Conservation (phyloP, 2,329 filamentous ascomycete genomes). For the Apiospora aurea region DNA sequence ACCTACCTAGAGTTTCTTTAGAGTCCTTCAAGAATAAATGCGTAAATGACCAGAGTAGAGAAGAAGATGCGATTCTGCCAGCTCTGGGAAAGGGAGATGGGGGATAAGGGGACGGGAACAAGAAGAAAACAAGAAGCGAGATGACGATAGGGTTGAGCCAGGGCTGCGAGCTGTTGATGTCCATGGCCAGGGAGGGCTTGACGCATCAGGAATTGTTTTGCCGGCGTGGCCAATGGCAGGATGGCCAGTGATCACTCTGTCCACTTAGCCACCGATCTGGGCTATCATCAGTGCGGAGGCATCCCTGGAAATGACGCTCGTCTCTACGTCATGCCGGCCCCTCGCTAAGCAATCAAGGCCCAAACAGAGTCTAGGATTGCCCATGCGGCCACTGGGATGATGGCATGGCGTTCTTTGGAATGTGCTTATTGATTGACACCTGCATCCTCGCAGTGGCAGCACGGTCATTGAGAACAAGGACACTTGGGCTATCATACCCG, state of each 20-base stretch:
- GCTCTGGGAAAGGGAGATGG: neutral
- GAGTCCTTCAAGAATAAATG: neutral
- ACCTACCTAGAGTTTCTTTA: neutral
- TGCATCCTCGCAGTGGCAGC: conserved; percentile 7
- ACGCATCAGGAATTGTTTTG: conserved; percentile 4
- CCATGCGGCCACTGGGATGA: conserved; percentile 9
- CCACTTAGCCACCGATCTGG: conserved; percentile 16
- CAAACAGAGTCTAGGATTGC: conserved; percentile 12
- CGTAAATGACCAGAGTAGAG: neutral
- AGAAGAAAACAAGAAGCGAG: neutral
- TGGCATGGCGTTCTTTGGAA: conserved; percentile 1
- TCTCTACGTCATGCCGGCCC: conserved; percentile 23
- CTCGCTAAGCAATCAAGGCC: conserved; percentile 23
- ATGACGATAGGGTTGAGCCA: conserved; percentile 1
- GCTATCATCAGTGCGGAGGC: conserved; percentile 4
- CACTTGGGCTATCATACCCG: neutral
- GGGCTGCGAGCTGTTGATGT: conserved; percentile 13
- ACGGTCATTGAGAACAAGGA: neutral
- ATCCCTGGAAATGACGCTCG: conserved; percentile 22
- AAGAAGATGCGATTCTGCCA: neutral
- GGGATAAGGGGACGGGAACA: neutral
- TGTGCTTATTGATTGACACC: conserved; percentile 19
- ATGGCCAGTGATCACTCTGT: neutral
- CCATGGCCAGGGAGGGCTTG: conserved; percentile 10
- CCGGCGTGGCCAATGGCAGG: neutral